These are phyloP conservation scores for Chlamydomonas sp. DNA, from an alignment of 139 green algal species.

Conservation along the genomic window DNA sequence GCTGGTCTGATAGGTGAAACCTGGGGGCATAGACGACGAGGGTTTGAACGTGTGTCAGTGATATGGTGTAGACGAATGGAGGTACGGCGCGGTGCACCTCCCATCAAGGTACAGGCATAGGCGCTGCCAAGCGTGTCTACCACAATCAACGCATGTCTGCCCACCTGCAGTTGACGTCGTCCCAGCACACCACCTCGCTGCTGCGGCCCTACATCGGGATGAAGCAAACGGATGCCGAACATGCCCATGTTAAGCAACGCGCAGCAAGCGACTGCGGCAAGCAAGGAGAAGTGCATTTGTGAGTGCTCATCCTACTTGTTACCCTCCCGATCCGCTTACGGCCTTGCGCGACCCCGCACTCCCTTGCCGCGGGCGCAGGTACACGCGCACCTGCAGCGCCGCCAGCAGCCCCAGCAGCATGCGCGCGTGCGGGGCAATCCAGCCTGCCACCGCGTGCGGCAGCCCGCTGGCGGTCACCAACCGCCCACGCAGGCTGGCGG, in stretches of 20 bases:
- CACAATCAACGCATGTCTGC: neutral
- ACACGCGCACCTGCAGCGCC: constrained; percentile 16
- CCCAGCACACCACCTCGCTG: constrained; percentile 18
- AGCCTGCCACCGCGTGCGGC: constrained; percentile 6
- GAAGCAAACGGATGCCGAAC: neutral
- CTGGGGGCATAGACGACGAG: neutral
- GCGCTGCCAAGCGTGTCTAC: no score
- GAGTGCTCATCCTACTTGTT: no score
- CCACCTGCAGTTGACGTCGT: constrained; percentile 3
- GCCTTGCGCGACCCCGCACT: neutral
- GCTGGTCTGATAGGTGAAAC: neutral
- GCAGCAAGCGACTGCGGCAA: no score
- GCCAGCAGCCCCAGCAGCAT: constrained; percentile 33
- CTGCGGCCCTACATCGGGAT: constrained; percentile 3
- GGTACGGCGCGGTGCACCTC: no score
- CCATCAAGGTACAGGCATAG: no score
- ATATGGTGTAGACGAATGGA: no score
- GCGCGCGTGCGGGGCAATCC: neutral
- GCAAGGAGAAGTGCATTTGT: no score
- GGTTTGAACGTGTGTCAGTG: neutral
- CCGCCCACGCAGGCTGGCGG: constrained; percentile 2
- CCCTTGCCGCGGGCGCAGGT: neutral
- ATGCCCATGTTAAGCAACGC: no score
- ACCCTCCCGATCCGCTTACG: neutral
- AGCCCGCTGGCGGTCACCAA: constrained; percentile 9